Base-by-base conservation (phyloP, 257 asterid species). In the Solanum pimpinellifolium region DNA sequence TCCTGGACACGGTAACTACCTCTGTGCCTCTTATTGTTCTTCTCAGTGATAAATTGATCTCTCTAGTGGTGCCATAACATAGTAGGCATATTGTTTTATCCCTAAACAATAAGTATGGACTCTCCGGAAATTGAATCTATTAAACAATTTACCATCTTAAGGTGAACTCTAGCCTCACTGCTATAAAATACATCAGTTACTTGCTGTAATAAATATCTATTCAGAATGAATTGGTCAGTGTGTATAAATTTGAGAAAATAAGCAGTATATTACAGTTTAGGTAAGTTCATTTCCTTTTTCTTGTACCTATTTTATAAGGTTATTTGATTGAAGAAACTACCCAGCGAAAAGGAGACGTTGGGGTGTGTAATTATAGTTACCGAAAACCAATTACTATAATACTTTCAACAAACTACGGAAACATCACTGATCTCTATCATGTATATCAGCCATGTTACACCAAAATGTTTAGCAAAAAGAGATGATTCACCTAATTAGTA, bases 1-100 rank as follows among this genome's bases (percentile, higher is more conserved):
- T 89, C 99, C 99, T 49, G 99, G 99, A 78, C 99, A 97, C 70
- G 99, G 99, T 97, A 94, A 93, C 23, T 20, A 68, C 87, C 60
- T 13, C 72, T 85, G 15, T 44, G 8, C 86, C 21, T 88, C 41
- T 35, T 77, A 59, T 70, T 42, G 69, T 56, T 31, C 69, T 81
- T 47, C 35, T 49, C 69, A 78, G 6, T 78, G 41, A 78, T 78
- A 46, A 76, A 27, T 46, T 78, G 66, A 78, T 44, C 66, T 27
- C 41, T 46, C 15, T 78, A 27, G 13, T 29, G 85, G 56, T 10
- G 69, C 46, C 69, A 49, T 44, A 81, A 81, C 69, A 31, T 81
- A 18, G 20, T 49, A 49, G 46, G 85, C 69, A 20, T 52, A 18
- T 46, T 49, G 70, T 29, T 18, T 81, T 29, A 31, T 81, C 46